Percentiles rank a stretch among this genome's conserved stretches.
phyloP scores from a whole-genome alignment of 1,284 basidiomycete species.

The Athelia sp. region DNA sequence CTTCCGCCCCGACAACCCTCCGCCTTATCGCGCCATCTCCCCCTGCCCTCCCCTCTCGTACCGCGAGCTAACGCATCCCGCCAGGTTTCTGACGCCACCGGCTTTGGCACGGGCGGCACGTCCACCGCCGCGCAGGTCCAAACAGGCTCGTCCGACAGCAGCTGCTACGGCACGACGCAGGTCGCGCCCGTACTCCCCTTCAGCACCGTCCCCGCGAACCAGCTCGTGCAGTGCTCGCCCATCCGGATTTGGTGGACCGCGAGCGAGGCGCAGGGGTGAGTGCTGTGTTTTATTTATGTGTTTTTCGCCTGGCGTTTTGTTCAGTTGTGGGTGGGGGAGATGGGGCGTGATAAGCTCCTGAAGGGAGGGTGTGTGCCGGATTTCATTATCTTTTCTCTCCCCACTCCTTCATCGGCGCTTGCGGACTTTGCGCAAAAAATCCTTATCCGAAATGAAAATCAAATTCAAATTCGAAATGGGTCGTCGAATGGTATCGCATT shows the following conservation, averaged over 20 bases:
- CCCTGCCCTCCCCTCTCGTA: background rate
- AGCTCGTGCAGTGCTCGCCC: conserved; percentile 55
- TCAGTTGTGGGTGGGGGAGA: no score
- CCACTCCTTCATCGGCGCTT: no score
- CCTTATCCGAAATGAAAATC: no score
- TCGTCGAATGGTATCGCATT: no score
- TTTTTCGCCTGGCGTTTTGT: no score
- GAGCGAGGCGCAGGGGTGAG: conserved; percentile 49
- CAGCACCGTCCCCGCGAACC: conserved; percentile 52
- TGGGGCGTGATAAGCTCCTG: no score
- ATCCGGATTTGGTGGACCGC: conserved; percentile 63
- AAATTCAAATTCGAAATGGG: no score
- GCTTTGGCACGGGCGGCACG: conserved; percentile 72
- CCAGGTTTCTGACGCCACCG: conserved; percentile 65
- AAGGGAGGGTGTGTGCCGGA: no score
- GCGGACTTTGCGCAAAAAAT: no score
- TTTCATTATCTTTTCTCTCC: no score
- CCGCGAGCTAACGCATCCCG: background rate
- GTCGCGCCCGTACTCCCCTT: conserved; percentile 56
- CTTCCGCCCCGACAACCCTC: background rate
- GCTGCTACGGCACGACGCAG: conserved; percentile 51
- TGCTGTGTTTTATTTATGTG: background rate
- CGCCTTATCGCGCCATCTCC: background rate
- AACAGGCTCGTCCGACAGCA: conserved; percentile 41
- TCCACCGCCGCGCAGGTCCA: conserved; percentile 55